Base-by-base conservation (phyloP, 2,329 filamentous ascomycete genomes). In the Magnaporthales sp. region DNA sequence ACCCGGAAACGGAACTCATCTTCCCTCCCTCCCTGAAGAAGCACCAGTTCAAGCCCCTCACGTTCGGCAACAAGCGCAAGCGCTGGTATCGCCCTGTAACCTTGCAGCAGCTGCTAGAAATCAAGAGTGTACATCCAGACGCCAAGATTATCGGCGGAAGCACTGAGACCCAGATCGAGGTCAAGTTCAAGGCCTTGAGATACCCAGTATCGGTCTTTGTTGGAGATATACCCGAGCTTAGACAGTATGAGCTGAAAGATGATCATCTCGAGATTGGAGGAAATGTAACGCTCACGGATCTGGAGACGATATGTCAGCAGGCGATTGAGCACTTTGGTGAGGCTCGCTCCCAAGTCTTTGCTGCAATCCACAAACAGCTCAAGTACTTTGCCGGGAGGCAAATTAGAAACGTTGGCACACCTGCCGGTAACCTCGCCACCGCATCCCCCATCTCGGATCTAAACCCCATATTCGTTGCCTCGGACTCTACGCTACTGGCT, bases 121-220 rank as follows among this genome's bases (percentile, higher is more conserved):
- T 99, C 79, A 98, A 98, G 80, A 88, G 84, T 72, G 88, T 86
- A 0, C 89, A 92, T 71, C 94, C 94, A 0, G 87, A 89, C 29
- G 92, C 94, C 4, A 99, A 98, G 77, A 88, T 99, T 68, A 97
- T 99, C 68, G 94, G 93, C 64, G 95, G 95, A 68, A 97, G 93
- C 75, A 96, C 93, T 2, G 95, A 99, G 77, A 98, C 94, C 0
- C 95, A 98, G 77, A 98, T 99, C 68, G 95, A 99, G 78, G 91
- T 96, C 79, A 97, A 97, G 78, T 98, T 99, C 85, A 98, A 98
- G 80, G 92, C 90, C 0, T 86, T 97, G 82, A 86, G 93, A 72
- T 98, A 98, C 75, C 89, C 90, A 4, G 88, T 91, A 1, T 97
- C 93, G 0, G 91, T 99, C 0, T 98, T 90, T 71, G 91, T 98